Evolutionary conservation across 768 basidiomycete genomes (phyloP).

Genomic region (Podaxis sp.): DNA sequence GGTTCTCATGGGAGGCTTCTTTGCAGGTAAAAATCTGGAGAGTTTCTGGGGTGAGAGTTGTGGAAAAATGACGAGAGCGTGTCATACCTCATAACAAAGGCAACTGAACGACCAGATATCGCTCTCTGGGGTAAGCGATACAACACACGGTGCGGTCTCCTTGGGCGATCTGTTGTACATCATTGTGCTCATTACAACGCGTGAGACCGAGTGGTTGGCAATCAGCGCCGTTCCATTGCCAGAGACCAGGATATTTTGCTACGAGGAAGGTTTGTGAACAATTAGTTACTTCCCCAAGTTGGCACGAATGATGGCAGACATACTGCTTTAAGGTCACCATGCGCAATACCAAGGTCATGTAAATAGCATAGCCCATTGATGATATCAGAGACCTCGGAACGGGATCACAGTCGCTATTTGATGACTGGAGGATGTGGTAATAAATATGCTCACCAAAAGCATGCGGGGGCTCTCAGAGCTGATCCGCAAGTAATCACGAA

Average conservation of each 20-base stretch:
- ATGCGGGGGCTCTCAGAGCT: constrained; percentile 11
- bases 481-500: constrained; percentile 14
- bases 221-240: background rate
- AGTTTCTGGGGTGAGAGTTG: background rate
- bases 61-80: background rate
- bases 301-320: background rate
- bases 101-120: background rate
- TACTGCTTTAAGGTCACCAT: constrained; percentile 5
- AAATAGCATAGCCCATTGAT: background rate
- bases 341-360: background rate
- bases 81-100: background rate
- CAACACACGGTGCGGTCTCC: background rate
- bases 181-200: background rate
- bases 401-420: background rate
- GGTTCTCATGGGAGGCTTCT: background rate
- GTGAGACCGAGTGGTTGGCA: background rate
- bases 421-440: background rate
- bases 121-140: too few relatives aligned
- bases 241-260: background rate
- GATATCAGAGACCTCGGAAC: background rate
- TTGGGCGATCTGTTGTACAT: background rate
- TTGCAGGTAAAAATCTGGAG: background rate
- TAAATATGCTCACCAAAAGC: constrained; percentile 12
- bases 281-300: too few relatives aligned
- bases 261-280: too few relatives aligned